phyloP scores from a whole-genome alignment of 805 yeast species.

The Ogataea dorogensis region DNA sequence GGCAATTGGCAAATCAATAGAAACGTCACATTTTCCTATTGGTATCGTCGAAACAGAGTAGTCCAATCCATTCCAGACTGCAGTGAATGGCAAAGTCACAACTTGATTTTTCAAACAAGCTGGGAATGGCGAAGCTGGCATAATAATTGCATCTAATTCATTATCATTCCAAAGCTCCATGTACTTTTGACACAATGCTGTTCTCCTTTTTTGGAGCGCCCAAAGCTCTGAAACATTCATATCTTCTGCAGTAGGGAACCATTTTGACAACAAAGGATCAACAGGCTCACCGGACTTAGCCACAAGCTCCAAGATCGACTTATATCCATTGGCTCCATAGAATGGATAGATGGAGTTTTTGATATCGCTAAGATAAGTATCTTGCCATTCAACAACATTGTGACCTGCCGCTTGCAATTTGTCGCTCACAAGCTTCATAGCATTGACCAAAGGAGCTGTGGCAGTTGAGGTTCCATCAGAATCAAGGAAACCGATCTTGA shows the following conservation, averaged over 20 bases:
- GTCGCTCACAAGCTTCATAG: slow-evolving; percentile 35
- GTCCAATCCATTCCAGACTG: slow-evolving; percentile 42
- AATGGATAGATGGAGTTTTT: slow-evolving; percentile 35
- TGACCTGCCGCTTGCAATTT: slow-evolving; percentile 44
- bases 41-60: slow-evolving; percentile 51
- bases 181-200: slow-evolving; percentile 32
- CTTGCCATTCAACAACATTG: slow-evolving; percentile 50
- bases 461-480: slow-evolving; percentile 47
- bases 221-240: slow-evolving; percentile 36
- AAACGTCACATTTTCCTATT: slow-evolving; percentile 51
- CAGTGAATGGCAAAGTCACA: slow-evolving; percentile 49
- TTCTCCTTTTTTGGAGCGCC: slow-evolving; percentile 42
- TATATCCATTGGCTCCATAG: slow-evolving; percentile 43
- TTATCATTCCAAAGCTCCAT: slow-evolving; percentile 41
- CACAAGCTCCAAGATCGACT: slow-evolving; percentile 34
- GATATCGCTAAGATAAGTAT: slow-evolving; percentile 46
- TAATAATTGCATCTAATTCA: slow-evolving; percentile 46
- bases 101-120: slow-evolving; percentile 33
- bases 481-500: slow-evolving; percentile 41
- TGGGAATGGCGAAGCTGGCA: slow-evolving; percentile 48
- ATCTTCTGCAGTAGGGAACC: slow-evolving; percentile 37
- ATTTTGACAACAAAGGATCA: slow-evolving; percentile 19
- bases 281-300: slow-evolving; percentile 45
- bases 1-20: slow-evolving; percentile 31
- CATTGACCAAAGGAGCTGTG: slow-evolving; percentile 49